phyloP scores from a whole-genome alignment of 768 basidiomycete genomes.

The Macrolepiota dolichaula region DNA sequence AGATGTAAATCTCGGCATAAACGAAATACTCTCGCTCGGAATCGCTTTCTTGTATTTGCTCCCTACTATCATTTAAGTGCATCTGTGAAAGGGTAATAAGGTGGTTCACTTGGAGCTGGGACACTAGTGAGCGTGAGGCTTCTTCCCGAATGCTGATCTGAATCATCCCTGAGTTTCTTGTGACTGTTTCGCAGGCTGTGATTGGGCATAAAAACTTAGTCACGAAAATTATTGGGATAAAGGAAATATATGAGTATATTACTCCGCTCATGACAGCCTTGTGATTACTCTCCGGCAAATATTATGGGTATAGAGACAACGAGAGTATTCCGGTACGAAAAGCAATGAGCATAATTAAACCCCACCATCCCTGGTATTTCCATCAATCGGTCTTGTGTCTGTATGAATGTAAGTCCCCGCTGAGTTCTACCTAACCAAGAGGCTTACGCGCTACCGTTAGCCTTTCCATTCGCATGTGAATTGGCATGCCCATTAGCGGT shows the following conservation, averaged over 20 bases:
- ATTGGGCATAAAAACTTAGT: neutral
- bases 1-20: slow-evolving; percentile 60
- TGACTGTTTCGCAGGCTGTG: neutral
- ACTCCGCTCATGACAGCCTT: slow-evolving; percentile 7
- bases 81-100: neutral
- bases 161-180: neutral
- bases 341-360: slow-evolving; percentile 2
- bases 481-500: slow-evolving; percentile 35
- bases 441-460: slow-evolving; percentile 18
- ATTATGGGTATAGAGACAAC: slow-evolving; percentile 12
- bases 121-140: neutral
- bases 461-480: slow-evolving; percentile 27
- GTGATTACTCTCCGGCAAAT: slow-evolving; percentile 5
- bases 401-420: neutral
- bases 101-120: neutral
- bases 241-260: slow-evolving; percentile 14
- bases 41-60: slow-evolving; percentile 13
- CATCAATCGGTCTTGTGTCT: slow-evolving; percentile 31
- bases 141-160: neutral
- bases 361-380: slow-evolving; percentile 8
- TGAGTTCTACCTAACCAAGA: neutral
- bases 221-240: slow-evolving; percentile 9
- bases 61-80: slow-evolving; percentile 2
- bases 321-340: slow-evolving; percentile 2
- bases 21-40: slow-evolving; percentile 50